Evolutionary conservation across 352 stramenopile species (phyloP), one percentile per base, ranked within the genome.

Genomic region (Bremia lactucae): DNA sequence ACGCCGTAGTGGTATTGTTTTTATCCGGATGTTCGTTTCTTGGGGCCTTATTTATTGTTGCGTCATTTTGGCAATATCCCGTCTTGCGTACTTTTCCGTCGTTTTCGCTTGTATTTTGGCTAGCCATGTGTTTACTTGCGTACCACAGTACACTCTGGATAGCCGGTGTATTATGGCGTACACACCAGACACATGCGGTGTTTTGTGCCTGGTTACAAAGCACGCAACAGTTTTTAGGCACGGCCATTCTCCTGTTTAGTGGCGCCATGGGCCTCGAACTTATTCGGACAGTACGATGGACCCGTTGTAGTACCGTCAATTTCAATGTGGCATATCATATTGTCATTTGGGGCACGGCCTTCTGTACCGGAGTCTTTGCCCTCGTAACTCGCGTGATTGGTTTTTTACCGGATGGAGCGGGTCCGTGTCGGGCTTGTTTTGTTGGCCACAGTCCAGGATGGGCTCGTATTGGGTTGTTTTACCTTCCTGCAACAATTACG

Each of bases 1-100:
- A 88, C 54, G 71, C 72, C 13, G 73, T 88, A 22, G 34, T 88
- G 14, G 63, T 84, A 39, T 56, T 88, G 15, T 88, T 88, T 28
- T 25, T 88, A 13, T 83, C 70, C 24, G 76, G 76, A 2, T 58
- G 83, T 1, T 86, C 72, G 34, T 57, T 88, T 8, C 46, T 88
- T 4, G 76, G 76, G 33, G 73, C 67, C 0, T 56, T 49, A 4
- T 88, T 88, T 42, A 68, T 88, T 23, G 53, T 84, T 26, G 59
- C 52, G 20, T 84, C 72, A 22, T 84, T 85, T 42, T 71, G 62
- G 51, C 62, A 84, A 43, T 83, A 80, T 46, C 68, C 75, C 6
- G 52, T 64, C 45, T 58, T 88, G 20, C 60, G 49, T 28, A 59
- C 38, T 10, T 77, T 73, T 35, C 70, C 62, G 4, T 61, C 62